Conservation (phyloP, 169 alveolate species). For the Eimeria nieschulzi region DNA sequence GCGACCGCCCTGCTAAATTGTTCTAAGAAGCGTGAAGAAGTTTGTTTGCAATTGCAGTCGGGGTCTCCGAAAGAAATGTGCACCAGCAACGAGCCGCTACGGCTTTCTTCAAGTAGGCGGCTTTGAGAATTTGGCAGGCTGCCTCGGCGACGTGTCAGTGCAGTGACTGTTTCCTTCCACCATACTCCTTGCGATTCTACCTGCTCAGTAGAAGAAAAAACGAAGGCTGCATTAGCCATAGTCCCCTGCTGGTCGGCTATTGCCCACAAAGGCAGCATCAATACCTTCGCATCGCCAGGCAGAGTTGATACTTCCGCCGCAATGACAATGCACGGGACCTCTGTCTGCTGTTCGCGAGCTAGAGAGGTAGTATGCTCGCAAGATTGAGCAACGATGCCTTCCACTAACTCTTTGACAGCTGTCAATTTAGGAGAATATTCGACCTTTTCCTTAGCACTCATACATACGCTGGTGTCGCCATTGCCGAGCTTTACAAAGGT, state of each 20-base stretch:
- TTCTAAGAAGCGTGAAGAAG: not conserved
- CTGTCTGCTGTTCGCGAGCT: not conserved
- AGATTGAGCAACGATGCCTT: not conserved
- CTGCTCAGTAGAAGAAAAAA: not conserved
- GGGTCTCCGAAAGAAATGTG: constrained; percentile 14
- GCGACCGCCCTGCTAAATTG: constrained; percentile 10
- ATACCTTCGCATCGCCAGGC: constrained; percentile 26
- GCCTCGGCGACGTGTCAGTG: not conserved
- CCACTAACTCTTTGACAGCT: constrained; percentile 25
- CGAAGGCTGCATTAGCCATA: not conserved
- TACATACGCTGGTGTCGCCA: not conserved
- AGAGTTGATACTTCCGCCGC: constrained; percentile 35
- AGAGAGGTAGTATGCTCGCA: not conserved
- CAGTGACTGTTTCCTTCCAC: constrained; percentile 4
- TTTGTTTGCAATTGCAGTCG: not conserved
- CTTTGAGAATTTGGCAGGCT: not conserved
- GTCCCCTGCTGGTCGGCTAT: not conserved
- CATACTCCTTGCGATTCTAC: not conserved
- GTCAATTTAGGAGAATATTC: not conserved
- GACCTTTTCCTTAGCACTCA: not conserved
- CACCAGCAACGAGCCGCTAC: constrained; percentile 1
- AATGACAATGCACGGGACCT: constrained; percentile 4
- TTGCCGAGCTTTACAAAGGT: not conserved
- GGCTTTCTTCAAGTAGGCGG: too few species aligned
- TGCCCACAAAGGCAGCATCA: constrained; percentile 48